phyloP scores from a whole-genome alignment of 2,329 filamentous ascomycete species.

The Celoporthe dispersa region DNA sequence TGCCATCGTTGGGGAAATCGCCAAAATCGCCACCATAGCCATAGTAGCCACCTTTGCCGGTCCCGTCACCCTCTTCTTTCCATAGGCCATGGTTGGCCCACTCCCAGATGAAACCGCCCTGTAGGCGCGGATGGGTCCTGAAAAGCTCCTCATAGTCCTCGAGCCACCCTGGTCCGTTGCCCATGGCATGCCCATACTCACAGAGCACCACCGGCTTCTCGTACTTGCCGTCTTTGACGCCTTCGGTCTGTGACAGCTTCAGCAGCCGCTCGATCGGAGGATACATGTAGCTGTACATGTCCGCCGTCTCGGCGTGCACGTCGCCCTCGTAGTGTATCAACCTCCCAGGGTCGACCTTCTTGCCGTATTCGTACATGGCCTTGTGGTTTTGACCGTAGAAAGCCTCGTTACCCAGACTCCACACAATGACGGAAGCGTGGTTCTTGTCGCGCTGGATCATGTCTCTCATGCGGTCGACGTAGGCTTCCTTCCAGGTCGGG shows the following conservation, averaged over 20 bases:
- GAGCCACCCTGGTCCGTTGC: constrained; percentile 72
- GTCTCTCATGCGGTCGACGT: constrained; percentile 68
- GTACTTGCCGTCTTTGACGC: constrained; percentile 49
- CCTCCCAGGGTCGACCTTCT: constrained; percentile 59
- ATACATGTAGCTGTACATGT: constrained; percentile 74
- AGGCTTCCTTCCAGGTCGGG: constrained; percentile 63
- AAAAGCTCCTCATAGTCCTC: constrained; percentile 71
- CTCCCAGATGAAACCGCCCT: constrained; percentile 71
- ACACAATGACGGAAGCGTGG: constrained; percentile 71
- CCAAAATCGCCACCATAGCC: constrained; percentile 68
- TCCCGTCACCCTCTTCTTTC: constrained; percentile 47
- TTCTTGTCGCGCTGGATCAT: constrained; percentile 73
- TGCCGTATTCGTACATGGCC: constrained; percentile 69
- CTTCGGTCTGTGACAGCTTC: constrained; percentile 48
- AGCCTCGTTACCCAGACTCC: constrained; percentile 75
- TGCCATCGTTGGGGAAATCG: constrained; percentile 62
- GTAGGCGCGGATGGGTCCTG: constrained; percentile 61
- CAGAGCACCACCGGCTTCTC: constrained; percentile 64
- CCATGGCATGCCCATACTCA: constrained; percentile 70
- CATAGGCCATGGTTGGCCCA: constrained; percentile 66
- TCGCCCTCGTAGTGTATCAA: constrained; percentile 72
- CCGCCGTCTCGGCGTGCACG: constrained; percentile 59
- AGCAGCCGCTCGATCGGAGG: constrained; percentile 56
- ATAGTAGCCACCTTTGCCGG: constrained; percentile 49
- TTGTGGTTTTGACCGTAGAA: constrained; percentile 72